A percentile compares a stretch with the other conserved stretches of the same genome.
Conservation (phyloP, 306 rosid species). For the Lathyrus aphaca region DNA sequence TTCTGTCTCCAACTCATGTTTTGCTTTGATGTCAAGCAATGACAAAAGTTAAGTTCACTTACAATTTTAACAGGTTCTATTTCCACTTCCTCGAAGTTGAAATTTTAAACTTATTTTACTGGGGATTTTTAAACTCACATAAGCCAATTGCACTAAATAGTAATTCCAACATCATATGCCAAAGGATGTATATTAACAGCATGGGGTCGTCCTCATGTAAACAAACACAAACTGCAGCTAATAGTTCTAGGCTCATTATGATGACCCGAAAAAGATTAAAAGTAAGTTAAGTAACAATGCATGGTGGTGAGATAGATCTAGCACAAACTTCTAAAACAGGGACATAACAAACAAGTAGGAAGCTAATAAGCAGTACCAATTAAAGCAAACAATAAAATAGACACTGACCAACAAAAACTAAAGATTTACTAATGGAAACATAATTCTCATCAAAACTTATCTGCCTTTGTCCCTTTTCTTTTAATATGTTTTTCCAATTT, state of each 20-base stretch:
- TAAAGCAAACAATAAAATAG: slow-evolving; percentile 50
- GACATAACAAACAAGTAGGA: slow-evolving; percentile 55
- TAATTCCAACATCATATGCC: slow-evolving; percentile 27
- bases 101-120: too few relatives aligned
- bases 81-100: too few relatives aligned
- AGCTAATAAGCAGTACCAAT: slow-evolving; percentile 58
- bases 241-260: slow-evolving; percentile 55
- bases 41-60: not conserved
- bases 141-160: not conserved
- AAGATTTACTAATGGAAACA: slow-evolving; percentile 55
- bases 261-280: slow-evolving; percentile 43
- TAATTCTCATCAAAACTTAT: slow-evolving; percentile 61
- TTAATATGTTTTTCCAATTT: slow-evolving; percentile 46
- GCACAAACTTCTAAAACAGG: slow-evolving; percentile 50
- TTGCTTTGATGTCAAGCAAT: slow-evolving; percentile 26
- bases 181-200: slow-evolving; percentile 46
- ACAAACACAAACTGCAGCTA: slow-evolving; percentile 52
- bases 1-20: not conserved
- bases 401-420: slow-evolving; percentile 59
- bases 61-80: too few relatives aligned
- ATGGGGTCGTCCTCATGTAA: slow-evolving; percentile 44
- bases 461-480: slow-evolving; percentile 52
- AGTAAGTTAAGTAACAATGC: slow-evolving; percentile 44
- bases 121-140: not conserved
- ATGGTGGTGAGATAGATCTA: slow-evolving; percentile 51